Conservation (phyloP, 164 flowering plant genomes). For the Santalum album region DNA sequence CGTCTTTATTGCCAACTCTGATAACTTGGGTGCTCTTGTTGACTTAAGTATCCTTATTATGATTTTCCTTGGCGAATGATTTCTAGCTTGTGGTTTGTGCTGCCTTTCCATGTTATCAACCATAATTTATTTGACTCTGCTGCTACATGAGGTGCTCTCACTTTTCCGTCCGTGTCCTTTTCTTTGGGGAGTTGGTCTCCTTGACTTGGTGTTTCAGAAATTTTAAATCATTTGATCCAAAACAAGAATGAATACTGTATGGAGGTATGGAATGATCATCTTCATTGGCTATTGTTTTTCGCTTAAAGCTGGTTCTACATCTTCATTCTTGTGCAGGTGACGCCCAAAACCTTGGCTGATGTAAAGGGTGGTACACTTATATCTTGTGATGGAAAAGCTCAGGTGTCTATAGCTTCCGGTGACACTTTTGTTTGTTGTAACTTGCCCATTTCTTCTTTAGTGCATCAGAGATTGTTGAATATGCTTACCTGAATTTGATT, state of each 20-base stretch:
- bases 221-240: slow-evolving; percentile 68
- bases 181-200: slow-evolving; percentile 20
- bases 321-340: slow-evolving; percentile 51
- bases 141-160: neutral
- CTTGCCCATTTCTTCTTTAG: too few relatives aligned
- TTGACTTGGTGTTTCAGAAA: slow-evolving; percentile 59
- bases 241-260: slow-evolving; percentile 96
- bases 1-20: slow-evolving; percentile 90
- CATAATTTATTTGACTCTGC: too few relatives aligned
- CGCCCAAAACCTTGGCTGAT: slow-evolving; percentile 98
- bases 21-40: slow-evolving; percentile 95
- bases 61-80: too few relatives aligned
- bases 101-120: too few relatives aligned
- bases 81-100: too few relatives aligned
- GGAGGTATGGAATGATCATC: slow-evolving; percentile 53
- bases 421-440: too few relatives aligned
- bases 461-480: too few relatives aligned
- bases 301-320: slow-evolving; percentile 2
- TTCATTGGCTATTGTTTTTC: neutral
- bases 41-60: slow-evolving; percentile 86
- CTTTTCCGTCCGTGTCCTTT: neutral
- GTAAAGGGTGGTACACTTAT: slow-evolving; percentile 99
- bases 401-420: slow-evolving; percentile 43
- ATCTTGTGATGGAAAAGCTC: slow-evolving; percentile 93
- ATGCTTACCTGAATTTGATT: too few relatives aligned